Evolutionary conservation across 805 yeast species (phyloP).

Genomic region (Kuraishia ogatae): DNA sequence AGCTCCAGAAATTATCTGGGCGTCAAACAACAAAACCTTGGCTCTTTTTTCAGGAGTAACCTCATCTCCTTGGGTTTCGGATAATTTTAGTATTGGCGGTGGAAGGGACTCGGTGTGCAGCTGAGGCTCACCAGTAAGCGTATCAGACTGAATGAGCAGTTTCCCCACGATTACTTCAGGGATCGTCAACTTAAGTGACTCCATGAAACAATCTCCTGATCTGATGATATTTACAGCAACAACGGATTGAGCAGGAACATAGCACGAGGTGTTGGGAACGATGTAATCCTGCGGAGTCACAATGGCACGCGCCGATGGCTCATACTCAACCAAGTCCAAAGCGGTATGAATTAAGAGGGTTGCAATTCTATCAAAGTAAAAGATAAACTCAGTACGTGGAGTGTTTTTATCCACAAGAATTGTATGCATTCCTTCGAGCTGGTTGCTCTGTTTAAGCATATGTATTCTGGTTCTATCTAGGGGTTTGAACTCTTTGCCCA

Average conservation of each 20-base stretch:
- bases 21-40: constrained; percentile 67
- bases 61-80: constrained; percentile 5
- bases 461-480: constrained; percentile 20
- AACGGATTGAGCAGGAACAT: constrained; percentile 36
- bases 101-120: constrained; percentile 80
- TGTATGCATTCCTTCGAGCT: constrained; percentile 63
- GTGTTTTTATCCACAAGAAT: constrained; percentile 51
- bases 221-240: constrained; percentile 75
- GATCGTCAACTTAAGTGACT: constrained; percentile 63
- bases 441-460: constrained; percentile 46
- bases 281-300: constrained; percentile 15
- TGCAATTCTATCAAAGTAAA: constrained; percentile 80
- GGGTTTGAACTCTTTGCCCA: constrained; percentile 19
- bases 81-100: constrained; percentile 10
- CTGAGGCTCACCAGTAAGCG: constrained; percentile 89
- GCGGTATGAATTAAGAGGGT: constrained; percentile 61
- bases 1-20: constrained; percentile 87
- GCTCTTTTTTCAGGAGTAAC: constrained; percentile 7
- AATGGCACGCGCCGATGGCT: constrained; percentile 17
- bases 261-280: constrained; percentile 16
- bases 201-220: constrained; percentile 90
- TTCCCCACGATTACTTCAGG: constrained; percentile 81
- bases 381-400: constrained; percentile 69
- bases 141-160: constrained; percentile 78
- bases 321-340: constrained; percentile 44